Evolutionary conservation across 352 stramenopile species (phyloP).

Genomic region (Pythium dissotocum): DNA sequence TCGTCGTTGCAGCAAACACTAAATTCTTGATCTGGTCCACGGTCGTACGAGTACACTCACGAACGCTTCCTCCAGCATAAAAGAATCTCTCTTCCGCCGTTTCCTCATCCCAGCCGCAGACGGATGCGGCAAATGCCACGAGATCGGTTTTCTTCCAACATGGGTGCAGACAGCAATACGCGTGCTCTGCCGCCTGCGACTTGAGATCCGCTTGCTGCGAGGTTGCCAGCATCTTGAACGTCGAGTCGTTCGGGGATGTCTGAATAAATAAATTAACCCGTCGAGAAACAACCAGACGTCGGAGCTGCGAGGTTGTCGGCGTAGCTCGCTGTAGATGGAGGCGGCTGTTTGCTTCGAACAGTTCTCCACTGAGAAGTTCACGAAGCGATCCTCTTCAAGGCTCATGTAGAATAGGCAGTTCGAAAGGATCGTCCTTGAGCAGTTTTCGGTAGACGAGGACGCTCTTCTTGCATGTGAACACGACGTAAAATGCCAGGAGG

Average conservation of each 20-base stretch:
- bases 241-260: background rate
- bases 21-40: background rate
- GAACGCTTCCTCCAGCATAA: background rate
- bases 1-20: background rate
- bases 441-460: constrained; percentile 23
- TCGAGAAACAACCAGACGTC: constrained; percentile 26
- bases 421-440: background rate
- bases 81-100: background rate
- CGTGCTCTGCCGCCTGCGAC: background rate
- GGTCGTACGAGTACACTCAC: background rate
- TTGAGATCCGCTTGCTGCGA: background rate
- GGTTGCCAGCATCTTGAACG: background rate
- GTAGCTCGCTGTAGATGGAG: too few relatives aligned
- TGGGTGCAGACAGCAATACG: constrained; percentile 1
- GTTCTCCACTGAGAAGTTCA: constrained; percentile 3
- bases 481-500: constrained; percentile 20
- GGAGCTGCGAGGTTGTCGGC: background rate
- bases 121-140: background rate
- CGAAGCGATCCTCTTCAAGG: constrained; percentile 10
- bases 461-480: constrained; percentile 22
- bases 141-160: background rate
- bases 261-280: constrained; percentile 18
- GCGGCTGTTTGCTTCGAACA: background rate
- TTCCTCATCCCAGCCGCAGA: background rate
- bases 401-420: constrained; percentile 28